Evolutionary conservation across 805 yeast species (phyloP).

Genomic region (Schwanniomyces vanrijiae): DNA sequence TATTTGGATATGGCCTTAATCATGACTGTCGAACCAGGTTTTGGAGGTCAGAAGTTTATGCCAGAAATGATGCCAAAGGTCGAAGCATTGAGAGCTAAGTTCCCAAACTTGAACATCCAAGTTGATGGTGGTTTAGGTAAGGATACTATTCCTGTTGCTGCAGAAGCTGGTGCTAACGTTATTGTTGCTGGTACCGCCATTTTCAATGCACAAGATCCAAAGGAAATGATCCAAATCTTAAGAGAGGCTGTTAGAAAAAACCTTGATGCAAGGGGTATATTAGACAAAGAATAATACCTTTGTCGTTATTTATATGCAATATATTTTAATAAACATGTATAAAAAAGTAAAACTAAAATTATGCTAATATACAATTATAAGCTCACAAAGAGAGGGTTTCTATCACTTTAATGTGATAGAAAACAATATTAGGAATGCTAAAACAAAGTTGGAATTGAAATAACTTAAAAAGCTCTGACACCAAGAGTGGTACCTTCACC

Average conservation of each 20-base stretch:
- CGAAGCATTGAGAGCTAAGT: conserved; percentile 64
- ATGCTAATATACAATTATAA: conserved; percentile 4
- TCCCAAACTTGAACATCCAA: conserved; percentile 82
- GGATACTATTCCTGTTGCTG: conserved; percentile 82
- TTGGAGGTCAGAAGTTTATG: conserved; percentile 98
- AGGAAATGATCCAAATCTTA: conserved; percentile 67
- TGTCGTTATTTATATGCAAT: conserved; percentile 1
- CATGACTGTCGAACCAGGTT: conserved; percentile 99
- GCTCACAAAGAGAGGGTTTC: background rate
- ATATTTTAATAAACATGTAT: background rate
- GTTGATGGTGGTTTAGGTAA: conserved; percentile 96
- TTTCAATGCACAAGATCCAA: conserved; percentile 80
- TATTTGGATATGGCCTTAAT: conserved; percentile 90
- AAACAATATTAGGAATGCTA: background rate
- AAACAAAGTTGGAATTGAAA: background rate
- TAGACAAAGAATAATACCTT: conserved; percentile 7
- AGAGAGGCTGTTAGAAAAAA: conserved; percentile 58
- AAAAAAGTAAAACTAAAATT: conserved; percentile 2
- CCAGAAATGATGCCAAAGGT: conserved; percentile 96
- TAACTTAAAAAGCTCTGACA: conserved; percentile 53
- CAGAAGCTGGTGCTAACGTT: conserved; percentile 97
- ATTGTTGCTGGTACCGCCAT: conserved; percentile 97
- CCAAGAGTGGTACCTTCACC: conserved; percentile 88
- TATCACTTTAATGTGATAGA: background rate
- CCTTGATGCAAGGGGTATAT: conserved; percentile 47